Base-by-base conservation (phyloP, 192 early-diverging fungal species). In the Coemansia sp. region DNA sequence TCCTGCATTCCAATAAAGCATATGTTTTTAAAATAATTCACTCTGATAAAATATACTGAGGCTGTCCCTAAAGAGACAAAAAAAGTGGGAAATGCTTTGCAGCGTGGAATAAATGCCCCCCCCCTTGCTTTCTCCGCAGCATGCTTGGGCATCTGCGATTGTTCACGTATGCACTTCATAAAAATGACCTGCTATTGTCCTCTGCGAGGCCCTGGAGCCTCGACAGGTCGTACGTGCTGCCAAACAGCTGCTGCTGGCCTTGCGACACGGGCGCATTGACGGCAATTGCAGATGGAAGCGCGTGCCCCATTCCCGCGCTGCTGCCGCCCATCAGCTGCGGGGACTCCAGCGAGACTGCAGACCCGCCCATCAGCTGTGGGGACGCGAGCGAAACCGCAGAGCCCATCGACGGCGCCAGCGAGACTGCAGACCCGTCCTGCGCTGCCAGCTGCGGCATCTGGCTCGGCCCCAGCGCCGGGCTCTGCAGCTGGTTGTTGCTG, bases 151-250 rank as follows among this genome's bases (percentile, higher is more conserved):
- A n/a, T n/a, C 16, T n/a, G 4, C 19, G 48, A 50, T 50, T 50
- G 48, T 50, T 48, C 28, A 5, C 45, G 4, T 10, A 47, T 58
- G 44, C 56, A 46, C n/a, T 29, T 58, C 50, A 67, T 28, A 67
- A 54, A 62, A 67, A 74, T 18, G 71, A 61, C 42, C 23, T 48
- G 57, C 54, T 54, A 32, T 43, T 54, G 49, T 68, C 50, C 47
- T 75, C 58, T 0, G 63, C 44, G 12, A 75, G 55, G 50, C 49
- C 50, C 19, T 68, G 62, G 19, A 75, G 54, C 21, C 59, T 56
- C 27, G 62, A 32, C 21, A 67, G 32, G 38, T 64, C 73, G 30
- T 64, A 76, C 45, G 57, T 21, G 6, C 49, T 55, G 22, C 59
- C 63, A 44, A 69, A 62, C 22, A 71, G 40, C 38, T 53, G 38